Evolutionary conservation across 148 eudicot genomes (phyloP), one percentile per base, ranked within the genome.

Genomic region (Vaccinium macrocarpon): DNA sequence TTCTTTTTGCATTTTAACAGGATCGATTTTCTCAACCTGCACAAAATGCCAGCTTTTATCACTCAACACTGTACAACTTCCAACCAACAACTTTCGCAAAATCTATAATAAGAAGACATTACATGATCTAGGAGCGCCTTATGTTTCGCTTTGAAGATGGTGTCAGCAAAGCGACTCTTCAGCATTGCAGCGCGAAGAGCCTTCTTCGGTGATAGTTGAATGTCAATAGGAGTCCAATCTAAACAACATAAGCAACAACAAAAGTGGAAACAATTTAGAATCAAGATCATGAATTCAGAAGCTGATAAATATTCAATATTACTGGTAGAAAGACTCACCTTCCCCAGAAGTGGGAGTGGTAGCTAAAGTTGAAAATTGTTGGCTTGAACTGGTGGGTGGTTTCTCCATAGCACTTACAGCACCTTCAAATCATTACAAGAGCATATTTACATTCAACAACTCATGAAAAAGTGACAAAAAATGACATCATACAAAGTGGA

Each of bases 141-240:
- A 84, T 92, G 88, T 81, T 91, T 88, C 51, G 98, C 98, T 88
- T 89, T 95, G 74, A 89, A 84, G 75, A 95, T 95, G 5, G 94
- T 93, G 82, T 91, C 94, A 50, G 97, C 95, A 89, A 91, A 94
- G 49, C 99, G 97, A 52, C 88, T 88, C 88, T 89, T 96, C 76
- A 96, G 85, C 91, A 91, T 91, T 70, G 96, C 98, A 88, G 91
- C 93, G 50, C 97, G 96, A 62, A 94, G 85, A 66, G 95, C 98
- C 87, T 90, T 93, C 77, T 91, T 85, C 5, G 98, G 94, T 53
- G 95, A 90, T 76, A 92, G 86, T 73, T 87, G 91, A 38, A 88
- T 59, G 80, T 90, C 93, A 57, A 85, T 64, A 10, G 88, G 73
- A 82, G 82, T 79, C 81, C 90, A 90, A 57, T 85, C 97, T 94